Base-by-base conservation (phyloP, 331 rosid genomes). In the Quercus tomentella region DNA sequence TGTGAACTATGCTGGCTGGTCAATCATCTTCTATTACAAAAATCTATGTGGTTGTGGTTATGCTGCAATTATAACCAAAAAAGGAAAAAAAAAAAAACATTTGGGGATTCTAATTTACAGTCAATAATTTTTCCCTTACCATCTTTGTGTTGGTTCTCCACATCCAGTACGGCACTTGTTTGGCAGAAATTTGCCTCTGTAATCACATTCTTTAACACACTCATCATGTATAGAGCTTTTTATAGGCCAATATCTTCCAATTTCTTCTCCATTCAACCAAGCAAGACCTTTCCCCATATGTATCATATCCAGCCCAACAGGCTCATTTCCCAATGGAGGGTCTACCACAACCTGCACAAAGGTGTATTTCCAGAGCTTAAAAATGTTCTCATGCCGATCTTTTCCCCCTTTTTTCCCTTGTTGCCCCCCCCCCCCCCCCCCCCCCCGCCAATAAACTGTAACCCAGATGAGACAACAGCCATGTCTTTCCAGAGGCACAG, bases 221-320 rank as follows among this genome's bases (percentile, higher is more conserved):
- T 82, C 73, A 76, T 85, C 87, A 49, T 82, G 86, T 69, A 76
- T 60, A 62, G 88, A 89, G 88, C 88, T 91, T 80, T 37, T 78
- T 84, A 94, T 80, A 14, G 98, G 92, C 97, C 97, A 95, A 83
- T 91, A 95, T 92, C 97, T 89, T 86, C 98, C 98, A n/a, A 95
- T 91, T 90, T 92, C 97, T 90, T 95, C 97, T 63, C 98, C 98
- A 74, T 95, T 95, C 84, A 95, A 87, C 98, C 98, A 95, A 70
- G 97, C 98, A 66, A 92, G 89, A 81, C 97, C 98, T 86, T 95
- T 95, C 56, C 98, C 98, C 98, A 95, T 92, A 51, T 86, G 84
- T 76, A 90, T 60, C 98, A 94, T 94, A 86, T 94, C 98, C 82
- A 94, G 82, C 76, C 96, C 98, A 77, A 95, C 78, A 1, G 98